Conservation (phyloP, 2,329 filamentous ascomycete genomes). For the Nannizzia gypsea region DNA sequence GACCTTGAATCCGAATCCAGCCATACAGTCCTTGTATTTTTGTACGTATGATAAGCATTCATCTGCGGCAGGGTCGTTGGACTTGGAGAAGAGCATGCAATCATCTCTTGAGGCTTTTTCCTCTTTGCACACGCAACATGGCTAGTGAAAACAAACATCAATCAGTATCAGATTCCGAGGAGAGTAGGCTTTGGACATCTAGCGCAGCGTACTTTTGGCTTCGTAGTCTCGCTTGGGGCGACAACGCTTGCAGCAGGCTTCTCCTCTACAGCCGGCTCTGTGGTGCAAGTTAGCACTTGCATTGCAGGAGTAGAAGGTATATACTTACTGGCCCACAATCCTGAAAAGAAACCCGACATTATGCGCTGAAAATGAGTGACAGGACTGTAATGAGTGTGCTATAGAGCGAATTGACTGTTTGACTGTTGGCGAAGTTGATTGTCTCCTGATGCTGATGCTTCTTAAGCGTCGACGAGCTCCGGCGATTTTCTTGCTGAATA, state of each 20-base stretch:
- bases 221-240: background rate
- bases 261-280: background rate
- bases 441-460: background rate
- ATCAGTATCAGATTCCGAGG: background rate
- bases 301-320: background rate
- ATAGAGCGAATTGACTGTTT: background rate
- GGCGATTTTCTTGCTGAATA: background rate
- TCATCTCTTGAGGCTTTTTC: slow-evolving; percentile 90
- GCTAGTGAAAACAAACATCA: slow-evolving; percentile 40
- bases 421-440: background rate
- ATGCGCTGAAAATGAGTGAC: background rate
- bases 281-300: background rate
- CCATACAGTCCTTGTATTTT: slow-evolving; percentile 85
- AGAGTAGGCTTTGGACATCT: background rate
- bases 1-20: slow-evolving; percentile 73
- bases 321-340: background rate
- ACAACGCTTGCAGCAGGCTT: background rate
- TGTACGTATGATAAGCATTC: slow-evolving; percentile 76
- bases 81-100: slow-evolving; percentile 94
- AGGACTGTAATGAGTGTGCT: background rate
- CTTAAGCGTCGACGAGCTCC: background rate
- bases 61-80: slow-evolving; percentile 60
- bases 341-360: background rate
- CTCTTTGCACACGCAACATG: slow-evolving; percentile 94
- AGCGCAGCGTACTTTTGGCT: background rate